phyloP scores from a whole-genome alignment of 2,329 filamentous ascomycete species.

The Ceratocystis lukuohia region DNA sequence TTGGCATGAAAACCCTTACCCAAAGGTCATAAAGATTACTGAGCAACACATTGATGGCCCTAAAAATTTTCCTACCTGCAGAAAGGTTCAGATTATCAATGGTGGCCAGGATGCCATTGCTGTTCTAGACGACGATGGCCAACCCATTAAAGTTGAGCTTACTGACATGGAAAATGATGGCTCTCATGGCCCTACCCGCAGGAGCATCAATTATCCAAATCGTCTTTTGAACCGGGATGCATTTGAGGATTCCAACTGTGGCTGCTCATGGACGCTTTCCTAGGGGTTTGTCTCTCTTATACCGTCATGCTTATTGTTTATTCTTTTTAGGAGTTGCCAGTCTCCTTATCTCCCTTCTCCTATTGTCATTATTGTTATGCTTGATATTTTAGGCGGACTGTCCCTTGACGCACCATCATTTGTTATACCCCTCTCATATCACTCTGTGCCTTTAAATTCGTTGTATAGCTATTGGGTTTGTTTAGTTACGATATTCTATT shows the following conservation, averaged over 20 bases:
- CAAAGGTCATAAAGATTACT: slow-evolving; percentile 40
- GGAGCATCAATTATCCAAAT: not conserved
- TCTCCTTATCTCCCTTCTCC: slow-evolving; percentile 9
- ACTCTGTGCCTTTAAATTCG: too few species aligned
- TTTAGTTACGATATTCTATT: too few species aligned
- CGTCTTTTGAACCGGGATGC: not conserved
- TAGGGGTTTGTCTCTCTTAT: slow-evolving; percentile 6
- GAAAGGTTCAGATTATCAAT: slow-evolving; percentile 33
- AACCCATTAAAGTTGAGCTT: slow-evolving; percentile 33
- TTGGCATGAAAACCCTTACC: slow-evolving; percentile 28
- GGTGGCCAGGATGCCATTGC: slow-evolving; percentile 29
- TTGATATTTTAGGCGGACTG: not conserved
- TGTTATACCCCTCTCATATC: not conserved
- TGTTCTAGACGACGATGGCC: slow-evolving; percentile 28
- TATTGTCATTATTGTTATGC: not conserved
- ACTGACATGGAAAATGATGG: slow-evolving; percentile 26
- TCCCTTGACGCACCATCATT: not conserved
- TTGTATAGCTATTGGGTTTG: too few species aligned
- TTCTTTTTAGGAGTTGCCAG: slow-evolving; percentile 16
- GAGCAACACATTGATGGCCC: slow-evolving; percentile 35
- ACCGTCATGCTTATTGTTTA: not conserved
- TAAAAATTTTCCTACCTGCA: slow-evolving; percentile 30
- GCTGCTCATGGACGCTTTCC: slow-evolving; percentile 16
- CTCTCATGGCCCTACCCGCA: slow-evolving; percentile 1
- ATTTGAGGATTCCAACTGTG: slow-evolving; percentile 1